These are phyloP conservation scores for Acanthamoeba sp. DNA, from an alignment of 208 protist species.

Conservation along the genomic window DNA sequence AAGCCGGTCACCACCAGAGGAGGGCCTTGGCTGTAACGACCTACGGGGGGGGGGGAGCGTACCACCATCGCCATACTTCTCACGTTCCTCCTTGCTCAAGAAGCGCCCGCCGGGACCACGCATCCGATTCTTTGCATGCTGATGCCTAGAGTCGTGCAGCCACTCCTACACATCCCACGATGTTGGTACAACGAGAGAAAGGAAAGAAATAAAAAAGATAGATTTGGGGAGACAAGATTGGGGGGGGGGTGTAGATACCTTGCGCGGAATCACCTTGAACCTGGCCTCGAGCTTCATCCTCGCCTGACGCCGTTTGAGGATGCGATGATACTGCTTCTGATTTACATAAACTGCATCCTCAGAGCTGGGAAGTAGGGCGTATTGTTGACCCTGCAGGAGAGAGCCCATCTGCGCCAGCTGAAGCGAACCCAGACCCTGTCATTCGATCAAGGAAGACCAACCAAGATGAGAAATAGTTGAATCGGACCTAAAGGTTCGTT, in stretches of 20 bases:
- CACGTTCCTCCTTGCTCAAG: constrained; percentile 78
- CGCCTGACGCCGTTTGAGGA: constrained; percentile 86
- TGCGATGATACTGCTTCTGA: constrained; percentile 88
- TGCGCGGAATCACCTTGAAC: constrained; percentile 70
- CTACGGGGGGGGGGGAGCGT: neutral
- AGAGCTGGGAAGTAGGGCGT: neutral
- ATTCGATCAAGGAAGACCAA: no score
- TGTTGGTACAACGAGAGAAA: neutral
- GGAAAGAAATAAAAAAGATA: no score
- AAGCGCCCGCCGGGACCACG: constrained; percentile 85
- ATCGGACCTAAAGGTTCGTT: neutral
- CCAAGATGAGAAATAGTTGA: neutral
- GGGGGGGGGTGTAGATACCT: constrained; percentile 41
- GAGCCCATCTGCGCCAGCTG: constrained; percentile 7
- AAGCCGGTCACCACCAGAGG: neutral
- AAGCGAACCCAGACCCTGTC: neutral
- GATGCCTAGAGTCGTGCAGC: constrained; percentile 86
- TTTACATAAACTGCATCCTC: constrained; percentile 89
- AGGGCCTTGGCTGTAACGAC: neutral
- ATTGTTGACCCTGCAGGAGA: neutral
- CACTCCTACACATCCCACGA: constrained; percentile 73
- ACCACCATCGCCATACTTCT: neutral
- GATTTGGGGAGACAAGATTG: no score
- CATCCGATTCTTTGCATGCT: constrained; percentile 82
- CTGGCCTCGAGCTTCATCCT: constrained; percentile 83